Base-by-base conservation (phyloP, 768 basidiomycete genomes). In the Boletus patriciae region DNA sequence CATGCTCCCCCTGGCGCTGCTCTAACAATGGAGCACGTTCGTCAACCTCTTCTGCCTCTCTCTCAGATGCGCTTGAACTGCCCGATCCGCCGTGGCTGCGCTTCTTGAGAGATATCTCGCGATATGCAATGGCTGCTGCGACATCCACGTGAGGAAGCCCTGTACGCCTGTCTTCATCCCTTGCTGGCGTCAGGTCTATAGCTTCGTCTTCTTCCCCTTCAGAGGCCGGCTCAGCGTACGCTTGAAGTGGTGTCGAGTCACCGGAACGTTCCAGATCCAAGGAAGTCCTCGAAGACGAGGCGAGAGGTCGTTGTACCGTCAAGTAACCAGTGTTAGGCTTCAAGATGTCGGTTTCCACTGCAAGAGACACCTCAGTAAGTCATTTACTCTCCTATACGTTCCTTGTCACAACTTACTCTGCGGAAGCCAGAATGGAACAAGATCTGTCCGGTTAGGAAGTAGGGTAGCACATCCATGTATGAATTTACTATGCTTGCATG, bases 351-450 rank as follows among this genome's bases (percentile, higher is more conserved):
- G 83, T 89, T 57, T 97, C 95, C 95, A 98, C 90, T 92, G 42
- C 15, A 34, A 50, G 47, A 44, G 44, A 36, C 18, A 31, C 37
- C 27, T 31, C 57, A 23, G 46, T 58, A 47, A 50, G 19, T 37
- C 11, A 8, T 40, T 19, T 18, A 4, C 8, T 36, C 16, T 18
- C 31, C 29, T 16, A 0, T 10, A 31, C 18, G 25, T n/a, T 18
- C 15, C 34, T 46, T 19, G n/a, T n/a, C 16, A 4, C 1, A 6
- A 63, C 81, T 40, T 70, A 92, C 90, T 97, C 70, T 98, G 95
- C 6, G 95, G 95, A 7, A 95, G 82, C 97, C 97, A 99, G 80
- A 98, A 99, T 7, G 97, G 97, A 36, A 99, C 90, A 23, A 99
- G 82, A 66, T 98, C 91, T 44, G 98, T 95, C 36, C 96, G 88